Base-by-base conservation (phyloP, 805 yeast genomes). In the Saccharomycopsis sp. region DNA sequence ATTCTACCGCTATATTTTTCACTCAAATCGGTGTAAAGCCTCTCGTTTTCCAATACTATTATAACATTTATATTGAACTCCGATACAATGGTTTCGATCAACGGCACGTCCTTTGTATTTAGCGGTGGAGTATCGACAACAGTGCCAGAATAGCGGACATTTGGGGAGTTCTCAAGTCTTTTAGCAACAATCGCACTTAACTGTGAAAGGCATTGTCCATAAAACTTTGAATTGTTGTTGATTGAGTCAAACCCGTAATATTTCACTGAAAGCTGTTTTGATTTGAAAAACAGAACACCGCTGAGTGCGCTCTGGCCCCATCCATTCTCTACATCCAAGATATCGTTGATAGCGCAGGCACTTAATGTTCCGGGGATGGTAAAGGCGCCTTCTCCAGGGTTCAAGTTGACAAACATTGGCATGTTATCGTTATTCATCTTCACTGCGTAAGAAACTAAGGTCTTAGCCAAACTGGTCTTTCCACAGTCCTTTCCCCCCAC, bases 231-330 rank as follows among this genome's bases (percentile, higher is more conserved):
- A 68, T 90, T 90, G 12, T 82, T 84, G 0, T 71, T 63, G 12
- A 81, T 75, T 41, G 74, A 71, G 53, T 84, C 88, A 55, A 84
- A 77, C 0, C 98, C 99, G 70, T 76, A 90, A 65, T 79, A 84
- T 65, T 87, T 85, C 7, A 87, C 92, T n/a, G 87, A 69, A 0
- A 98, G 97, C 69, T 89, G 95, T 68, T 89, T 89, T n/a, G 89
- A 88, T 68, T 88, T 91, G 62, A 86, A 83, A 60, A 78, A 74
- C 1, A 91, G 83, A 1, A 89, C 82, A 50, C 95, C 94, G 9
- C 89, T 83, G 0, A 91, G 82, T 60, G 83, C 76, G 23, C 87
- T 82, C 52, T 89, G 89, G 61, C 96, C 97, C 75, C 95, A 87
- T 1, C 80, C 79, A 20, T 81, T 79, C 65, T 89, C 92, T 18